Percentiles rank a stretch among this genome's conserved stretches.
Conservation (phyloP, 768 basidiomycete species). For the Fibroporia radiculosa region DNA sequence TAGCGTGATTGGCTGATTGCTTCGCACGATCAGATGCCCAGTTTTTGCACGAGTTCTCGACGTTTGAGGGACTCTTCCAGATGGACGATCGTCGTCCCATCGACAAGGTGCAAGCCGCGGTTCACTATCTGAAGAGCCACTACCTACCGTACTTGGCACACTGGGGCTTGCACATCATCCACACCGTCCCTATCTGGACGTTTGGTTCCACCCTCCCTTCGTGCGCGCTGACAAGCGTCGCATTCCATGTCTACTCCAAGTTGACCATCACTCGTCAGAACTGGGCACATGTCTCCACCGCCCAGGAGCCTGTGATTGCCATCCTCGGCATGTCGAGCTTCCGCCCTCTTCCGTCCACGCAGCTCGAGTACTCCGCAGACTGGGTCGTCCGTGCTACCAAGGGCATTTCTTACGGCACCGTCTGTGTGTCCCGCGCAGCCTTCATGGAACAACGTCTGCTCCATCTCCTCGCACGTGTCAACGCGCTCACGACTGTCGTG, state of each 20-base stretch:
- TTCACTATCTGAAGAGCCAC: conserved; percentile 18
- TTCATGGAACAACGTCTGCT: conserved; percentile 24
- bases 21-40: conserved; percentile 14
- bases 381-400: conserved; percentile 16
- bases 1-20: background rate
- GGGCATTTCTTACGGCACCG: conserved; percentile 19
- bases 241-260: conserved; percentile 19
- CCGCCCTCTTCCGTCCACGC: conserved; percentile 11
- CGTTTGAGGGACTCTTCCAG: conserved; percentile 14
- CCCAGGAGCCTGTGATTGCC: conserved; percentile 17
- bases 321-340: conserved; percentile 20
- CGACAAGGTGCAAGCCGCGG: conserved; percentile 16
- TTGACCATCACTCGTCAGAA: conserved; percentile 13
- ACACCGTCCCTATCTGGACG: conserved; percentile 18
- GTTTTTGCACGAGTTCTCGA: conserved; percentile 20
- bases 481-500: conserved; percentile 22
- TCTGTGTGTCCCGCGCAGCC: conserved; percentile 16
- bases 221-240: conserved; percentile 16
- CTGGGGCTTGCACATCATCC: conserved; percentile 18
- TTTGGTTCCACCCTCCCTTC: conserved; percentile 1
- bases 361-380: conserved; percentile 14
- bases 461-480: conserved; percentile 17
- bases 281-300: conserved; percentile 9
- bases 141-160: conserved; percentile 18
- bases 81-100: conserved; percentile 12